phyloP scores from a whole-genome alignment of 768 basidiomycete genomes.

The Auricularia sp. region DNA sequence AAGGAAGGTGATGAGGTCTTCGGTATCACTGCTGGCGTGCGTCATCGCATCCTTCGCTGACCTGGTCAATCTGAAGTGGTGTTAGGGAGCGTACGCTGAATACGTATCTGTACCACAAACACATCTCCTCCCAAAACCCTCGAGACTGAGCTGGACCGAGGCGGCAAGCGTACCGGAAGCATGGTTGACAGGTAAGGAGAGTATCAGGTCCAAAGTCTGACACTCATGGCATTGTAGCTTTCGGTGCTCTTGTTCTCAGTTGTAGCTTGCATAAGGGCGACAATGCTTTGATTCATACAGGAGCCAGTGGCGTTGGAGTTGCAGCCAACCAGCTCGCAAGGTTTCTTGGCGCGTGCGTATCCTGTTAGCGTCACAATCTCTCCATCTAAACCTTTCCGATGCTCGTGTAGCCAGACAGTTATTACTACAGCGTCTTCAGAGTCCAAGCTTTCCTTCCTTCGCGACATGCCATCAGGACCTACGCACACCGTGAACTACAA shows the following conservation, averaged over 20 bases:
- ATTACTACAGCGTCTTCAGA: constrained; percentile 27
- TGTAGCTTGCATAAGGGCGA: constrained; percentile 27
- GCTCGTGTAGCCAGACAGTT: constrained; percentile 18
- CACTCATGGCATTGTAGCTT: constrained; percentile 14
- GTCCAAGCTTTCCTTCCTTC: constrained; percentile 25
- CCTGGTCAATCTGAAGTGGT: not conserved
- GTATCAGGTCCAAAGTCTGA: not conserved
- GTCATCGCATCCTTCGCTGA: not conserved
- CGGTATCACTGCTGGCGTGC: constrained; percentile 29
- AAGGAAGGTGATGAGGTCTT: constrained; percentile 29
- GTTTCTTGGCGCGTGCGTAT: constrained; percentile 4
- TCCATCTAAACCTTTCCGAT: constrained; percentile 4
- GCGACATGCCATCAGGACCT: constrained; percentile 11
- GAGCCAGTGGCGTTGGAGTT: constrained; percentile 28
- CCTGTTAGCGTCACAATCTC: not conserved
- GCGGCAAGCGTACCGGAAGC: constrained; percentile 33
- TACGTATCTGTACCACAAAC: constrained; percentile 25
- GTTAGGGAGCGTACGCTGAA: constrained; percentile 84
- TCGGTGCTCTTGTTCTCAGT: constrained; percentile 30
- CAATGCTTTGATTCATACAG: constrained; percentile 33
- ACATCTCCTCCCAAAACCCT: constrained; percentile 25
- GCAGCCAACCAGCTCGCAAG: constrained; percentile 28
- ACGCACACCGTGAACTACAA: constrained; percentile 26
- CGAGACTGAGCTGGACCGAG: constrained; percentile 27
- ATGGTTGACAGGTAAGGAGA: constrained; percentile 30